Evolutionary conservation across 2,329 filamentous ascomycete species (phyloP).

Genomic region (Curvularia eragrostidis): DNA sequence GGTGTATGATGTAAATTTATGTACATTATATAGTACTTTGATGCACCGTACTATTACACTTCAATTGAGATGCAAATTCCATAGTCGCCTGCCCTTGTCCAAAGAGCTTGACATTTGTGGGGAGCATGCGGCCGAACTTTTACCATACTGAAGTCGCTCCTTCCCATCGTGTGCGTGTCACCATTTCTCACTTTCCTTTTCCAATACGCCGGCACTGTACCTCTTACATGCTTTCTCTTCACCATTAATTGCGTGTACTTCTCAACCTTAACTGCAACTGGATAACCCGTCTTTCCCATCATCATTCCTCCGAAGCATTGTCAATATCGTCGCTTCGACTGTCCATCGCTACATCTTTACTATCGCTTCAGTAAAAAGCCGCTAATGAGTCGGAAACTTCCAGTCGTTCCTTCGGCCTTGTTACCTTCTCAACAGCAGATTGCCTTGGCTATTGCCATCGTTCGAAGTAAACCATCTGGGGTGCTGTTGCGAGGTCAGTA

Average conservation of each 20-base stretch:
- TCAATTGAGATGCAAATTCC: neutral
- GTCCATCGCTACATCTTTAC: neutral
- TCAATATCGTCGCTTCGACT: neutral
- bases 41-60: neutral
- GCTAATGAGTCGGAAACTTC: slow-evolving; percentile 14
- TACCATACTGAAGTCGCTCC: slow-evolving; percentile 3
- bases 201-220: neutral
- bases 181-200: neutral
- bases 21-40: slow-evolving; percentile 12
- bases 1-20: slow-evolving; percentile 17
- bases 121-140: neutral
- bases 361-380: neutral
- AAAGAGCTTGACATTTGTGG: neutral
- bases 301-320: neutral
- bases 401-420: neutral
- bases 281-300: neutral
- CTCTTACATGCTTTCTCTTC: neutral
- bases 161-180: neutral
- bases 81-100: neutral
- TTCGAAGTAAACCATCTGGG: slow-evolving; percentile 49
- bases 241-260: neutral
- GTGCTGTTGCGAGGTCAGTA: slow-evolving; percentile 41
- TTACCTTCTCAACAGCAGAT: slow-evolving; percentile 36
- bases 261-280: neutral
- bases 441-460: slow-evolving; percentile 46